These are phyloP conservation scores for Wickerhamiella vanderwaltii DNA, from an alignment of 805 yeast genomes.

Conservation along the genomic window DNA sequence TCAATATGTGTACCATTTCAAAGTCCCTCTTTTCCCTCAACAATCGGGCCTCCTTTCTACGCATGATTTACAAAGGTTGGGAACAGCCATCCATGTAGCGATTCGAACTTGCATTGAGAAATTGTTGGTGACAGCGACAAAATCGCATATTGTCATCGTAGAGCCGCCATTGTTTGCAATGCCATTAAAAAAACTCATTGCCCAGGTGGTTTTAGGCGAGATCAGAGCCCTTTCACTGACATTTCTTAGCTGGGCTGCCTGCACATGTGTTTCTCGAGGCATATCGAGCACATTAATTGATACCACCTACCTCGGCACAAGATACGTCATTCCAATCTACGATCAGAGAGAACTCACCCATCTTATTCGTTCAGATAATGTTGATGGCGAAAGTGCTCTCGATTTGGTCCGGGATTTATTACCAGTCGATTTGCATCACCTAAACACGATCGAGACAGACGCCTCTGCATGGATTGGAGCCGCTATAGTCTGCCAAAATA, in stretches of 20 bases:
- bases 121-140: conserved; percentile 14
- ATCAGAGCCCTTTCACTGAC: conserved; percentile 16
- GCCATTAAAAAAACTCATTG: conserved; percentile 13
- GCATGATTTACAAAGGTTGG: background rate
- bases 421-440: conserved; percentile 5
- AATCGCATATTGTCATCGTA: conserved; percentile 15
- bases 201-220: conserved; percentile 15
- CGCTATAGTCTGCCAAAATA: conserved; percentile 2
- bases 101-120: conserved; percentile 11
- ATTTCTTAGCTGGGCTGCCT: conserved; percentile 19
- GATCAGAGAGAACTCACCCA: conserved; percentile 20
- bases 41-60: conserved; percentile 1
- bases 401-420: background rate
- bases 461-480: conserved; percentile 8
- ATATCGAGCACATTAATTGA: conserved; percentile 11
- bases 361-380: conserved; percentile 1
- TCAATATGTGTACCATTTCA: conserved; percentile 5
- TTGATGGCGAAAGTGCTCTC: background rate
- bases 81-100: conserved; percentile 11
- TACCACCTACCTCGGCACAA: conserved; percentile 3
- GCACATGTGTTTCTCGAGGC: conserved; percentile 14
- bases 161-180: conserved; percentile 21
- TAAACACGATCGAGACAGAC: background rate
- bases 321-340: conserved; percentile 19
- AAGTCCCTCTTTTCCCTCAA: conserved; percentile 1